Evolutionary conservation across 805 yeast species (phyloP), one percentile per base, ranked within the genome.

Genomic region (Jamesozyma piceae): DNA sequence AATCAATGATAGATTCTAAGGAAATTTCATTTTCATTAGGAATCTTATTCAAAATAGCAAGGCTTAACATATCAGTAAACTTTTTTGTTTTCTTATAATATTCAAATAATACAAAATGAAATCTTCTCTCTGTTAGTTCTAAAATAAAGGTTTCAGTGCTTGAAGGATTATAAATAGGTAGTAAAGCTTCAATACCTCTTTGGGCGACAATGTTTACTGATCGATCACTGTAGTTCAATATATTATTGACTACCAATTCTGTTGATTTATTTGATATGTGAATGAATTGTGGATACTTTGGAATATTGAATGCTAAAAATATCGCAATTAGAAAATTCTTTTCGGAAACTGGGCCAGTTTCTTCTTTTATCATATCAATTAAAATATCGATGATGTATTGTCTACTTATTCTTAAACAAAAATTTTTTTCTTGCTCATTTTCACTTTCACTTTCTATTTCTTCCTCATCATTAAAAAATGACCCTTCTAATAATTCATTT

Each of bases 281-380:
- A 10, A 90, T 71, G 48, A 85, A 89, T 60, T 90, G 98, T 11
- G 76, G 69, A 58, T 83, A 90, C 56, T 90, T 92, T 2, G 96
- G 82, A 47, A 80, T 77, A 55, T 84, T 89, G 44, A 90, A 63
- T 0, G 90, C 84, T 28, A 90, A 61, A 54, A 90, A 92, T 3
- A 86, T 74, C 2, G 85, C 71, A 39, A 85, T 58, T 2, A 38
- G 19, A 17, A 33, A 61, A 48, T 30, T 65, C 44, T 44, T 0
- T 49, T 44, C 5, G 62, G 54, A 35, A 68, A 60, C 13, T 10
- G 13, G 13, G 5, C 13, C 15, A 51, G 45, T 28, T 63, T 68
- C 4, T 4, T 62, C 66, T 2, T 69, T 68, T 50, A 74, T 71
- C 2, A 80, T 62, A 40, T 82, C 84, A 14, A 85, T 57, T 18